These are phyloP conservation scores for Thielaviopsis populi DNA, from an alignment of 2,329 filamentous ascomycete species.

Conservation along the genomic window DNA sequence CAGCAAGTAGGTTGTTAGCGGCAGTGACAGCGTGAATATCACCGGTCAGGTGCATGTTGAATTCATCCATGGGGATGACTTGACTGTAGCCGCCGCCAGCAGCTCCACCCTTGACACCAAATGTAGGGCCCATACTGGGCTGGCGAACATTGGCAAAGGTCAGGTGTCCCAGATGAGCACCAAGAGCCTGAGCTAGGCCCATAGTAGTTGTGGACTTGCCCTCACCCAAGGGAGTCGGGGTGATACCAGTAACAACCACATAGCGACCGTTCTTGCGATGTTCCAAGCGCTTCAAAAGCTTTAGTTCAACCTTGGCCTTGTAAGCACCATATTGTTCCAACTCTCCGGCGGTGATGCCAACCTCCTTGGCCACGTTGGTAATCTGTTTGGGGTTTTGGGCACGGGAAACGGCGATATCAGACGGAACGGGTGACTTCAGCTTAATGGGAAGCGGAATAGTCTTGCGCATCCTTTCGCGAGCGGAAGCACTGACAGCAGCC, in stretches of 20 bases:
- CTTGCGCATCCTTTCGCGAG: conserved; percentile 63
- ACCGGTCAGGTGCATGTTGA: conserved; percentile 93
- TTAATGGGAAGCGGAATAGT: conserved; percentile 75
- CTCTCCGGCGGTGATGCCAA: conserved; percentile 78
- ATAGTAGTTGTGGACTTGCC: conserved; percentile 98
- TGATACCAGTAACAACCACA: conserved; percentile 87
- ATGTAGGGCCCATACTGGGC: conserved; percentile 92
- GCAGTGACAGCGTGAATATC: conserved; percentile 96
- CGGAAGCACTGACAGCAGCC: conserved; percentile 66
- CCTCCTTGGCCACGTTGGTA: conserved; percentile 65
- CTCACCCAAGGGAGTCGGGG: conserved; percentile 88
- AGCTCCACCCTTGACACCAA: conserved; percentile 96
- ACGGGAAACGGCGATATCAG: conserved; percentile 83
- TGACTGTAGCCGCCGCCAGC: conserved; percentile 97
- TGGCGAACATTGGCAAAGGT: conserved; percentile 95
- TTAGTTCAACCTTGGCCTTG: conserved; percentile 89
- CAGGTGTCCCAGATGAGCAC: conserved; percentile 72
- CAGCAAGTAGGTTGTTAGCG: conserved; percentile 91
- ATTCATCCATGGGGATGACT: conserved; percentile 99
- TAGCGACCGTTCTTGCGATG: conserved; percentile 85
- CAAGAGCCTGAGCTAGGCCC: conserved; percentile 82
- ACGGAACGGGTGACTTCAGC: conserved; percentile 69
- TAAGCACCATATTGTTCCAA: conserved; percentile 87
- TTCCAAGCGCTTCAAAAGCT: conserved; percentile 63
- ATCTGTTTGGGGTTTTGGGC: conserved; percentile 86